A percentile compares a stretch with the other conserved stretches of the same genome.
phyloP scores from a whole-genome alignment of 169 alveolate species.

The Plasmodium blacklocki region DNA sequence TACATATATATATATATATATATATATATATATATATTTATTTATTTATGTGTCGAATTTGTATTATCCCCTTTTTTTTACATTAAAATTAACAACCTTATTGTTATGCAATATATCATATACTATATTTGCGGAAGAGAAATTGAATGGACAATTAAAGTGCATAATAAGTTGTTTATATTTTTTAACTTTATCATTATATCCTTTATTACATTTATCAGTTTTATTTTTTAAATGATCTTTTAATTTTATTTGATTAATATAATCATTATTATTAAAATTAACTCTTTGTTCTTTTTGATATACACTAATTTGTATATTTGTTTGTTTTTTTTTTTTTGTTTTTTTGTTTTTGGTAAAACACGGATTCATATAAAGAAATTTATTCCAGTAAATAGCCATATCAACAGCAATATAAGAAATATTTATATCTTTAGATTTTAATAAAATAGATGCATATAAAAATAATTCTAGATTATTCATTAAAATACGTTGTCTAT shows the following conservation, averaged over 20 bases:
- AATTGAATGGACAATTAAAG: slow-evolving; percentile 50
- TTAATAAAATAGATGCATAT: slow-evolving; percentile 29
- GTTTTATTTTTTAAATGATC: slow-evolving; percentile 43
- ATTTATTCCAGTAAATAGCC: slow-evolving; percentile 45
- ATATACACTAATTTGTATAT: background rate
- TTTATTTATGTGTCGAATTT: background rate
- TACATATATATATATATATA: too few species aligned
- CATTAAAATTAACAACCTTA: slow-evolving; percentile 16
- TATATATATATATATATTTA: too few species aligned
- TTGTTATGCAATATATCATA: slow-evolving; percentile 36
- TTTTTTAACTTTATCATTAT: slow-evolving; percentile 34
- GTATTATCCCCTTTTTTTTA: background rate
- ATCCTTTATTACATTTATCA: slow-evolving; percentile 44
- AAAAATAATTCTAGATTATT: slow-evolving; percentile 32
- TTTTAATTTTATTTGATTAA: slow-evolving; percentile 25
- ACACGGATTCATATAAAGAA: slow-evolving; percentile 24
- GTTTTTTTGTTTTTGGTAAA: slow-evolving; percentile 1
- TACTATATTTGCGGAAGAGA: slow-evolving; percentile 41
- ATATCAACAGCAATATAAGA: slow-evolving; percentile 47
- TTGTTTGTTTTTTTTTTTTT: background rate
- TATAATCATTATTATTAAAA: slow-evolving; percentile 16
- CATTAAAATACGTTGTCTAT: slow-evolving; percentile 18
- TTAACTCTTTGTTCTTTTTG: background rate
- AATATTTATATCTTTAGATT: slow-evolving; percentile 39
- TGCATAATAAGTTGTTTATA: slow-evolving; percentile 35